Evolutionary conservation across 768 basidiomycete species (phyloP).

Genomic region (Boletus bicolor): DNA sequence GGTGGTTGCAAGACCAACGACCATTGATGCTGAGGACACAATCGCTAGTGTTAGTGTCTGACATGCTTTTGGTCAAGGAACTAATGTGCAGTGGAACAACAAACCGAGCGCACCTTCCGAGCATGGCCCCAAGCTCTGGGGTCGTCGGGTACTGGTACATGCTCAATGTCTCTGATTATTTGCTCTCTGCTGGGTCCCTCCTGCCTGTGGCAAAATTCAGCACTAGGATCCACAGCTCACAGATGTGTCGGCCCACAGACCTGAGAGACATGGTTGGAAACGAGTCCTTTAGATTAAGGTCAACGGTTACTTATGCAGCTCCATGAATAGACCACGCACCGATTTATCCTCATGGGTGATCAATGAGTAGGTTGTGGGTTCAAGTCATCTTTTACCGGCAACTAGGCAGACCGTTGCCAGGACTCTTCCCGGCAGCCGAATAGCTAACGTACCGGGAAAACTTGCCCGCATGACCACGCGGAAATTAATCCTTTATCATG

Average conservation of each 20-base stretch:
- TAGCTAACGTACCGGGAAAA: neutral
- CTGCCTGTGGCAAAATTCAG: slow-evolving; percentile 2
- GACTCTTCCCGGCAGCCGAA: neutral
- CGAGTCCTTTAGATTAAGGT: neutral
- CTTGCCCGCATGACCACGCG: neutral
- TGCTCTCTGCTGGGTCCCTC: neutral
- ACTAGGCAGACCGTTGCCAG: neutral
- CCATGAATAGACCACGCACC: slow-evolving; percentile 3
- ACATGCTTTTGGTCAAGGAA: neutral
- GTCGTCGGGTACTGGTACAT: slow-evolving; percentile 49
- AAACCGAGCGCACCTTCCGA: slow-evolving; percentile 44
- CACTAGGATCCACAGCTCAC: neutral
- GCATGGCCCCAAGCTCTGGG: slow-evolving; percentile 55
- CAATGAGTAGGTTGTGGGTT: neutral
- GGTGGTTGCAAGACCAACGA: slow-evolving; percentile 24
- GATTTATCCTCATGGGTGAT: neutral
- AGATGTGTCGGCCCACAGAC: slow-evolving; percentile 2
- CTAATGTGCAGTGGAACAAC: too few relatives aligned
- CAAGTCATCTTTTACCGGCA: slow-evolving; percentile 1
- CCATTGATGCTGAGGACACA: slow-evolving; percentile 29
- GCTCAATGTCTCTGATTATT: slow-evolving; percentile 32
- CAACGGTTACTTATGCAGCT: neutral
- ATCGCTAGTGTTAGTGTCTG: slow-evolving; percentile 26
- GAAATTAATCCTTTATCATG: neutral
- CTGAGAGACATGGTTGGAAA: slow-evolving; percentile 9